phyloP scores from a whole-genome alignment of 148 eudicot genomes.

The Nepenthes gracilis region DNA sequence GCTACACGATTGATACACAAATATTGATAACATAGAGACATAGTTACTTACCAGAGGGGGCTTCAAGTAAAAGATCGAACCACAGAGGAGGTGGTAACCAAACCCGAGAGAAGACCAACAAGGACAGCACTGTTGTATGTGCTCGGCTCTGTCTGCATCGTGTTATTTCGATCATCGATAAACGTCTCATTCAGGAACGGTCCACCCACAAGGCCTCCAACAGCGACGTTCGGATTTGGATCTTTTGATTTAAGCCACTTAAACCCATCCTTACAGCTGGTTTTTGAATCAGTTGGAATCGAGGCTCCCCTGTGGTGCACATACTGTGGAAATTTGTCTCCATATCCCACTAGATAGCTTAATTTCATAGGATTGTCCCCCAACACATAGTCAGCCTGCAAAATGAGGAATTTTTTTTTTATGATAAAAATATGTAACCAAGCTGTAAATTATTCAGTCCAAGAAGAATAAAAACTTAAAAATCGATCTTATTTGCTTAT shows the following conservation, averaged over 20 bases:
- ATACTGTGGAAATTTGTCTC: constrained; percentile 62
- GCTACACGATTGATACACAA: too few species aligned
- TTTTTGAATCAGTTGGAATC: constrained; percentile 47
- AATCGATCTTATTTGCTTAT: too few species aligned
- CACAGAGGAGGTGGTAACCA: constrained; percentile 70
- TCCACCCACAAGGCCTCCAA: constrained; percentile 83
- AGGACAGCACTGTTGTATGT: constrained; percentile 77
- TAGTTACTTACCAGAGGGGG: neutral
- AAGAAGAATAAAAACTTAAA: neutral
- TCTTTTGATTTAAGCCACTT: constrained; percentile 42
- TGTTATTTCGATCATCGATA: constrained; percentile 62
- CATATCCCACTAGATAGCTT: constrained; percentile 85
- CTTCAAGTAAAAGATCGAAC: constrained; percentile 36
- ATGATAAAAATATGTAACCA: neutral
- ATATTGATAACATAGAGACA: neutral
- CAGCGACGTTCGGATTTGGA: constrained; percentile 77
- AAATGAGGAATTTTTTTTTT: neutral
- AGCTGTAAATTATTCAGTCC: neutral
- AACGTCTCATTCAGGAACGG: constrained; percentile 65
- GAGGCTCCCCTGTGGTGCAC: constrained; percentile 97
- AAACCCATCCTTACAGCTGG: constrained; percentile 56
- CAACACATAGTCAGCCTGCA: constrained; percentile 70
- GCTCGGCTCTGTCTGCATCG: constrained; percentile 84
- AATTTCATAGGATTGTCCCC: constrained; percentile 76
- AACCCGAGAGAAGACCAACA: constrained; percentile 76